Base-by-base conservation (phyloP, 1,284 basidiomycete genomes). In the Neonothopanus nambi region DNA sequence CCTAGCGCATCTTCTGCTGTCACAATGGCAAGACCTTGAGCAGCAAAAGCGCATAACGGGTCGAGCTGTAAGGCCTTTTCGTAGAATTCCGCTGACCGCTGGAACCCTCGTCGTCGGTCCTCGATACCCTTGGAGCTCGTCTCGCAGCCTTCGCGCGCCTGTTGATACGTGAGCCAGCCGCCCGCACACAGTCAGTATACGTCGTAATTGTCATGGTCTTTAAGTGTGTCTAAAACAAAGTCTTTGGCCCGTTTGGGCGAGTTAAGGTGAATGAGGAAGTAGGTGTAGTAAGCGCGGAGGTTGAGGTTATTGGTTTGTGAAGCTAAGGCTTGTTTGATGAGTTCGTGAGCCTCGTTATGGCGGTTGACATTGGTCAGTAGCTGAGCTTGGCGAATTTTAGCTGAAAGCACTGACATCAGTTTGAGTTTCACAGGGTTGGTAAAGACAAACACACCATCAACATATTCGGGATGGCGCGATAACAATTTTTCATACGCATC, bases 21-120 rank as follows among this genome's bases (percentile, higher is more conserved):
- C 3, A 91, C 85, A 58, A 98, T 96, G 0, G 93, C 95, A 9
- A 98, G 75, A 1, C 95, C 94, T 67, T 96, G 93, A 2, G 95
- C 95, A 5, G 95, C 95, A 53, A 94, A 83, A 1, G 92, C 92
- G 67, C 93, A 96, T 23, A 80, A 73, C 0, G 91, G 85, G 65
- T 96, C 93, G 2, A 93, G 65, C 48, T 82, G 81, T 26, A 98
- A 70, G 0, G 93, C 95, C 64, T 93, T 93, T 67, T 95, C 91
- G 64, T 92, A 98, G 59, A 91, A 91, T 65, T 96, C 93, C 1
- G 92, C 90, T 9, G 89, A 82, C 15, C 91, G 79, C 51, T 86
- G 80, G 73, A 92, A 97, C 28, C 85, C 82, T 46, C 85, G 84
- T 55, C 80, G 80, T 33, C 92, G 83, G 51, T 95, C 93, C 37